These are phyloP conservation scores for Eucalyptus decipiens DNA, from an alignment of 345 rosid genomes.

Conservation along the genomic window DNA sequence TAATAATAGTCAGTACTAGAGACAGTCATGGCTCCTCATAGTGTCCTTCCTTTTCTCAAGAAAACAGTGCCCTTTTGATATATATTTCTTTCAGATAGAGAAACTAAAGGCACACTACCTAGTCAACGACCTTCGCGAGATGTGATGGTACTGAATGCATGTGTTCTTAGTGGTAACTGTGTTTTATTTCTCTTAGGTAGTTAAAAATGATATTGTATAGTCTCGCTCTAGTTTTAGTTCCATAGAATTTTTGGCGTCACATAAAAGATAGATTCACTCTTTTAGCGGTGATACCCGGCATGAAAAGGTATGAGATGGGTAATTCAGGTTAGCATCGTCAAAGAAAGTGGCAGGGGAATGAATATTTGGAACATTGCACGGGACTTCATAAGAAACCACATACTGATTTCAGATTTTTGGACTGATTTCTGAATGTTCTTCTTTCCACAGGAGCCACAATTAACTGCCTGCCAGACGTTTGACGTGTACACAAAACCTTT, in stretches of 20 bases:
- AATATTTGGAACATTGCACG: background rate
- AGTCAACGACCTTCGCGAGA: background rate
- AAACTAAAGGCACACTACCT: background rate
- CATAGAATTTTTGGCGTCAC: background rate
- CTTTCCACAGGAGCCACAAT: conserved; percentile 65
- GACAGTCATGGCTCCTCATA: background rate
- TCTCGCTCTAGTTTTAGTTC: background rate
- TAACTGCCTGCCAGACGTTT: conserved; percentile 62
- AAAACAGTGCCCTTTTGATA: background rate
- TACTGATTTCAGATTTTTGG: background rate
- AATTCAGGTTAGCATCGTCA: background rate
- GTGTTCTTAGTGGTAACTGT: background rate
- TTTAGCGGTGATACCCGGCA: background rate
- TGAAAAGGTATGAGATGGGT: background rate
- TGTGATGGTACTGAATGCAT: background rate
- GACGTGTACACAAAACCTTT: conserved; percentile 70
- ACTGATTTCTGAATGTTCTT: background rate
- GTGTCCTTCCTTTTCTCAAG: background rate
- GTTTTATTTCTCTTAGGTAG: background rate
- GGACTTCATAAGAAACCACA: background rate
- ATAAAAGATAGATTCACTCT: background rate
- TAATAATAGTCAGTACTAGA: background rate
- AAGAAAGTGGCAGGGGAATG: background rate
- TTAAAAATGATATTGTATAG: background rate
- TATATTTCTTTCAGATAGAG: background rate